Base-by-base conservation (phyloP, 192 early-diverging fungal genomes). In the Backusella macrospora region DNA sequence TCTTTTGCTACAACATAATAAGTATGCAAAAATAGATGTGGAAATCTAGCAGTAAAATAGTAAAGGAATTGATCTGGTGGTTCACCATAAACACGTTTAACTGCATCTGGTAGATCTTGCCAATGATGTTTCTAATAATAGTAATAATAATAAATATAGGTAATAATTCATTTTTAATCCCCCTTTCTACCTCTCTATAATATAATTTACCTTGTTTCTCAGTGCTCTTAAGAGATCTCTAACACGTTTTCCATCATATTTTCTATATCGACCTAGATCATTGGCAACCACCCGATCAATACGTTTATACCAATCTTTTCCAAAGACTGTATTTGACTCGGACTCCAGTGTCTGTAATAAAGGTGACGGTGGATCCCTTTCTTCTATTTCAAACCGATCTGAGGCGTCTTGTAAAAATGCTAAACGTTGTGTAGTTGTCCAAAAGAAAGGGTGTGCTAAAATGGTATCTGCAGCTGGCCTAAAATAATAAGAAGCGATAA, bases 371-470 rank as follows among this genome's bases (percentile, higher is more conserved):
- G 91, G 90, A 62, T 93, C 86, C 23, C 91, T 81, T 70, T 86
- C 88, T 80, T 99, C 96, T 9, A 94, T 86, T 77, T 98, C 96
- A 71, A 98, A 90, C 29, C 98, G 87, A 80, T 99, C 97, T 0
- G 96, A 98, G 12, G 94, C 93, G 78, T 98, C 96, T 81, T 96
- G 94, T 77, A 99, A 73, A 80, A 98, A 99, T 65, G 84, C 84
- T 65, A 99, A 82, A 12, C 95, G 90, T 80, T 94, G 88, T 47
- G 92, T 80, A 1, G 94, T 79, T 14, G 90, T 87, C 98, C 98
- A 99, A 74, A 99, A 99, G 82, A 91, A 99, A 18, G 98, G 98
- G 77, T 99, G 98, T 10, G 85, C 80, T 73, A 99, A 87, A 10
- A 98, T 87, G 37, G 79, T 82, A 55, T 86, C 84, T 0, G 96